Conservation (phyloP, 2,329 filamentous ascomycete genomes). For the Colletotrichum agaves region DNA sequence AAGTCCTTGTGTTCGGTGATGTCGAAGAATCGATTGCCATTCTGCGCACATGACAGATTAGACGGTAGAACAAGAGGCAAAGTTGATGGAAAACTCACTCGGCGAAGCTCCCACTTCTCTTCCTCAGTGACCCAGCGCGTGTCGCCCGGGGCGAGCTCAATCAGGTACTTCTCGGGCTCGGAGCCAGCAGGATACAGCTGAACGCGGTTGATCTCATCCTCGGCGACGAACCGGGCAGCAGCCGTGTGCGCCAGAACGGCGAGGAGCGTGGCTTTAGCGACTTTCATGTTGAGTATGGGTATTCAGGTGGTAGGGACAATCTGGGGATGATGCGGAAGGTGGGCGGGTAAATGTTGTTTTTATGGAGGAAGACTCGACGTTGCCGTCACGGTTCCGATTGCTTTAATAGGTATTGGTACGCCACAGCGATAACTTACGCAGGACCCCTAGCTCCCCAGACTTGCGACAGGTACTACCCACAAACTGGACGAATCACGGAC, state of each 20-base stretch:
- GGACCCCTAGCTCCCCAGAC: conserved; percentile 20
- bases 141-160: conserved; percentile 87
- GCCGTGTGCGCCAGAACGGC: conserved; percentile 65
- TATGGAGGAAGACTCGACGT: background rate
- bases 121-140: conserved; percentile 91
- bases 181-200: conserved; percentile 57
- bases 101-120: conserved; percentile 90
- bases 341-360: conserved; percentile 23
- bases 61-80: no score
- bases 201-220: conserved; percentile 61
- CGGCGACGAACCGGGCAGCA: conserved; percentile 67
- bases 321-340: conserved; percentile 23
- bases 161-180: conserved; percentile 70
- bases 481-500: conserved; percentile 2
- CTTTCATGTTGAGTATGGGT: conserved; percentile 57
- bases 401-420: conserved; percentile 12
- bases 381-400: conserved; percentile 5
- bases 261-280: conserved; percentile 62
- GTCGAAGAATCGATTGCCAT: conserved; percentile 92
- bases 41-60: conserved; percentile 56
- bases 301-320: background rate
- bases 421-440: conserved; percentile 13
- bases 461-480: conserved; percentile 2
- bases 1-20: conserved; percentile 81
- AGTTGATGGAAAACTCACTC: conserved; percentile 63